Percentiles rank a stretch among this genome's conserved stretches.
These are phyloP conservation scores for Boletellus ananas DNA, from an alignment of 768 basidiomycete genomes.

Conservation along the genomic window DNA sequence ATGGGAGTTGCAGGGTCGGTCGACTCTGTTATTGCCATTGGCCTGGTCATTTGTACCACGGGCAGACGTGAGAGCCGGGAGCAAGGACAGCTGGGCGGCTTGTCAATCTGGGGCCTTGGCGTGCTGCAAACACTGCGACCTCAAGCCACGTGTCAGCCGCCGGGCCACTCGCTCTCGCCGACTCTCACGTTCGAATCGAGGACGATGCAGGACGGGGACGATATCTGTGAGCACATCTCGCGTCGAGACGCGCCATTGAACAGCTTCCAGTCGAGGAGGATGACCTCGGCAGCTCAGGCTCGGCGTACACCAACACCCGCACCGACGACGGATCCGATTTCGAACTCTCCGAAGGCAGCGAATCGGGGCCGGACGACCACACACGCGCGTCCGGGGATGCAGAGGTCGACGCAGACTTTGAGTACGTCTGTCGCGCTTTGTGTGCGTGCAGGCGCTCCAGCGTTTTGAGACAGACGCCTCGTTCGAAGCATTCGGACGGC, in stretches of 20 bases:
- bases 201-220: background rate
- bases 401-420: conserved; percentile 21
- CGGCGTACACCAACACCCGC: conserved; percentile 2
- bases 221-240: conserved; percentile 18
- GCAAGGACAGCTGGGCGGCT: too few species aligned
- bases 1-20: too few species aligned
- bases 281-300: conserved; percentile 3
- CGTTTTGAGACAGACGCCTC: conserved; percentile 48
- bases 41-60: too few species aligned
- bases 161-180: background rate
- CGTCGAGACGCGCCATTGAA: conserved; percentile 55
- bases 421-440: conserved; percentile 5
- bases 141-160: background rate
- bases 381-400: background rate
- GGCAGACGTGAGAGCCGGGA: too few species aligned
- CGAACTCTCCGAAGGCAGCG: conserved; percentile 11
- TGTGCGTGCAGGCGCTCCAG: background rate
- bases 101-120: too few species aligned
- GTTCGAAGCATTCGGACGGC: conserved; percentile 59
- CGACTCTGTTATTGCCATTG: too few species aligned
- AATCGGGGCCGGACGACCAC: background rate
- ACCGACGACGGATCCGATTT: conserved; percentile 5
- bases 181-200: background rate
- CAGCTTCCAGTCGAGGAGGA: background rate
- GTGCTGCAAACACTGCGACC: too few species aligned